Percentiles rank a stretch among this genome's conserved stretches.
These are phyloP conservation scores for Helianthus annuus DNA, from an alignment of 129 eudicot genomes.

Conservation along the genomic window DNA sequence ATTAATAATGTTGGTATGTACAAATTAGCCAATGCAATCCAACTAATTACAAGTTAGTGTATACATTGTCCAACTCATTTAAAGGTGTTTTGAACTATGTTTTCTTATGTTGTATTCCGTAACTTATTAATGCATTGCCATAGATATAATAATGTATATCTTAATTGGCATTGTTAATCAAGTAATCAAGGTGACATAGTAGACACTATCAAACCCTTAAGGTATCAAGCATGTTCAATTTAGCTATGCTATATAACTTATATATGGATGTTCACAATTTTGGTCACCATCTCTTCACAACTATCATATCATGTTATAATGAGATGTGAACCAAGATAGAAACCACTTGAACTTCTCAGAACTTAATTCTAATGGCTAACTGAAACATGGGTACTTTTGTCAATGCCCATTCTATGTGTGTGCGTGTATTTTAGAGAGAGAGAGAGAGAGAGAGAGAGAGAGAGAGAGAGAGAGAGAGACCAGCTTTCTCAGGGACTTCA, in stretches of 20 bases:
- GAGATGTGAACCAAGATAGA: slow-evolving; percentile 9
- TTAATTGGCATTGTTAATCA: not conserved
- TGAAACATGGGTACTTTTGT: not conserved
- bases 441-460: not conserved
- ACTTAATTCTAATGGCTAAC: not conserved
- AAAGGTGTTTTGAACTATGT: not conserved
- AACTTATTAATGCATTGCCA: not conserved
- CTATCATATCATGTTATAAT: not conserved
- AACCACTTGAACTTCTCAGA: not conserved
- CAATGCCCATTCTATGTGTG: not conserved
- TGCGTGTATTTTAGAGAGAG: not conserved
- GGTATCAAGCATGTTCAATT: not conserved
- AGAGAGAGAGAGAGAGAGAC: slow-evolving; percentile 36
- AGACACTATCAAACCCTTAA: not conserved
- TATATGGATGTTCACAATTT: slow-evolving; percentile 6
- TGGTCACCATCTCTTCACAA: slow-evolving; percentile 7
- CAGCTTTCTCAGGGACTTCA: slow-evolving; percentile 99
- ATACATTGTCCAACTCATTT: not conserved
- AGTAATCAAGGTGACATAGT: not conserved
- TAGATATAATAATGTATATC: slow-evolving; percentile 3
- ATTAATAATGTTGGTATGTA: not conserved
- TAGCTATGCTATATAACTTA: slow-evolving; percentile 2
- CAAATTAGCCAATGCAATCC: not conserved
- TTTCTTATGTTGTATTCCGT: not conserved
- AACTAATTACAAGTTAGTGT: not conserved